Evolutionary conservation across 1,284 basidiomycete genomes (phyloP).

Genomic region (Grifola frondosa): DNA sequence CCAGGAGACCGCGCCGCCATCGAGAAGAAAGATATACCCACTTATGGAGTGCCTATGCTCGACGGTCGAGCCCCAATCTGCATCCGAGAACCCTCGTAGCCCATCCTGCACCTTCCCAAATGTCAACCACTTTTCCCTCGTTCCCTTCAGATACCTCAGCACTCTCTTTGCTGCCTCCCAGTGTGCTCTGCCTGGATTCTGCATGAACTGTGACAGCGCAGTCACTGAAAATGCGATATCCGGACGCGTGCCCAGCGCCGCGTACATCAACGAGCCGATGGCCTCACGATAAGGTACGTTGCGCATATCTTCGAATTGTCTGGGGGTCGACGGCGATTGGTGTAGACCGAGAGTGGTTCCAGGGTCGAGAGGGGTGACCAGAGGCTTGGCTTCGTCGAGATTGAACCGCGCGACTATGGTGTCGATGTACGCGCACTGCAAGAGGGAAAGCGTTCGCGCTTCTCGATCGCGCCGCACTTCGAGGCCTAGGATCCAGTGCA

Average conservation of each 20-base stretch:
- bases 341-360: slow-evolving; percentile 9
- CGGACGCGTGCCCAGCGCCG: slow-evolving; percentile 10
- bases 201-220: slow-evolving; percentile 7
- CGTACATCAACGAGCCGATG: slow-evolving; percentile 12
- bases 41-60: slow-evolving; percentile 4
- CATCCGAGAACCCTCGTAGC: slow-evolving; percentile 4
- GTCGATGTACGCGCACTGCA: slow-evolving; percentile 26
- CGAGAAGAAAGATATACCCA: slow-evolving; percentile 25
- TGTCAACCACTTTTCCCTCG: background rate
- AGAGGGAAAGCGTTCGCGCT: slow-evolving; percentile 24
- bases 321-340: slow-evolving; percentile 19
- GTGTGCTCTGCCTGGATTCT: slow-evolving; percentile 17
- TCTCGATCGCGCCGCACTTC: slow-evolving; percentile 26
- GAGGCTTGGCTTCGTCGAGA: background rate
- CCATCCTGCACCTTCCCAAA: background rate
- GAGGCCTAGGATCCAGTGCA: slow-evolving; percentile 34
- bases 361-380: background rate
- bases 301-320: background rate
- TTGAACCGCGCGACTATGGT: slow-evolving; percentile 23
- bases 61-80: slow-evolving; percentile 5
- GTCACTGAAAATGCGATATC: slow-evolving; percentile 13
- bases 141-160: slow-evolving; percentile 17
- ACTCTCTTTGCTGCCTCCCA: slow-evolving; percentile 22
- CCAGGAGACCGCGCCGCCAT: slow-evolving; percentile 23
- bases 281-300: slow-evolving; percentile 11